These are phyloP conservation scores for Strigomonas culicis DNA, from an alignment of 208 protist genomes.

Conservation along the genomic window DNA sequence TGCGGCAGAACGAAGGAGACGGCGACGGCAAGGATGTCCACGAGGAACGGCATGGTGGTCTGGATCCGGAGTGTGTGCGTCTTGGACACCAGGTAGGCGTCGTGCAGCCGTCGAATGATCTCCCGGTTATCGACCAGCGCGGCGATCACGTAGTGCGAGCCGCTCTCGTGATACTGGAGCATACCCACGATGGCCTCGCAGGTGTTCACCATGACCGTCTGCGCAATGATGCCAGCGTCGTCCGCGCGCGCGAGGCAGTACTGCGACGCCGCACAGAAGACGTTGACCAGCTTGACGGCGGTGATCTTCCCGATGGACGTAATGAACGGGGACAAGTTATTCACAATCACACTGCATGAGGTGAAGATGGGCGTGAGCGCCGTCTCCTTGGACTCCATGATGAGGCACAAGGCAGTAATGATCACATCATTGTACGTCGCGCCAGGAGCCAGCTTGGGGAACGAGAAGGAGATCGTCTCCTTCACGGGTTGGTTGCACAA, in stretches of 20 bases:
- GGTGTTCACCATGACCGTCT: constrained; percentile 51
- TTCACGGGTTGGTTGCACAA: constrained; percentile 71
- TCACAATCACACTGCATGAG: constrained; percentile 69
- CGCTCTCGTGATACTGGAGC: constrained; percentile 65
- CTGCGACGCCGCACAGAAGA: constrained; percentile 44
- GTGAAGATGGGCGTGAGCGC: constrained; percentile 42
- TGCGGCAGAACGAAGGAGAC: constrained; percentile 21
- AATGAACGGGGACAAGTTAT: constrained; percentile 88
- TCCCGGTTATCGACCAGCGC: constrained; percentile 48
- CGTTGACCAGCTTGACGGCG: constrained; percentile 44
- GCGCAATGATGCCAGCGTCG: constrained; percentile 5
- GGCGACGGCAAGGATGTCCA: constrained; percentile 9
- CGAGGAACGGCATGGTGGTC: neutral
- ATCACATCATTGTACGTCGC: constrained; percentile 81
- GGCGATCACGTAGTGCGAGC: constrained; percentile 42
- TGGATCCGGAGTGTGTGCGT: neutral
- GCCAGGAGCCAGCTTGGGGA: constrained; percentile 20
- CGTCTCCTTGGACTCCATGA: constrained; percentile 47
- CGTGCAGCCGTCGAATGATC: constrained; percentile 38
- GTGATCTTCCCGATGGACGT: constrained; percentile 32
- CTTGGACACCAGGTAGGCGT: constrained; percentile 26
- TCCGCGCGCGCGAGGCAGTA: constrained; percentile 24
- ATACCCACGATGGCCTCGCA: constrained; percentile 71
- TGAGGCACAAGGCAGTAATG: constrained; percentile 57
- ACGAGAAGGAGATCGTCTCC: constrained; percentile 54